Conservation (phyloP, 2,329 filamentous ascomycete species). For the Cladosporium oxysporum region DNA sequence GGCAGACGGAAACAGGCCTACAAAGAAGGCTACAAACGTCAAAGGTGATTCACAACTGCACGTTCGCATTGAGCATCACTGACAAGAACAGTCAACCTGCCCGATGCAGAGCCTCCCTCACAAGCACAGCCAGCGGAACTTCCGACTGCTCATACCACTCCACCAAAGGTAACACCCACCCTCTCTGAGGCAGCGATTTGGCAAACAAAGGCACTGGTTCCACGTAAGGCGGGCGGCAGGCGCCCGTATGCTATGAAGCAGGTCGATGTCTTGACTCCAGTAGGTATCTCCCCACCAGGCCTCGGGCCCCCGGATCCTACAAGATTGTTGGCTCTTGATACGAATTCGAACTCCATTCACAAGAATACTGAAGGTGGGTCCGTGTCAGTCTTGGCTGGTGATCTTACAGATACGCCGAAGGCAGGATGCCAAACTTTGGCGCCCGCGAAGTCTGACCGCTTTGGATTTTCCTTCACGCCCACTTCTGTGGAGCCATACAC, state of each 20-base stretch:
- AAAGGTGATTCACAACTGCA: not conserved
- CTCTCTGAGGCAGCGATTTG: not conserved
- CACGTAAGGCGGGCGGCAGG: not conserved
- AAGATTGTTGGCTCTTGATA: not conserved
- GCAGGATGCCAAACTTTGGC: not conserved
- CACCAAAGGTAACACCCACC: not conserved
- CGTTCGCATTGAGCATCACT: not conserved
- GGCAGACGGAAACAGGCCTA: no score
- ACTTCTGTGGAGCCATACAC: not conserved
- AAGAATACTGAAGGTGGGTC: not conserved
- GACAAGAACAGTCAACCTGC: not conserved
- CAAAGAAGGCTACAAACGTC: not conserved
- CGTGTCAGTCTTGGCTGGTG: not conserved
- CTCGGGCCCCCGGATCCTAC: not conserved
- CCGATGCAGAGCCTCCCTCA: not conserved
- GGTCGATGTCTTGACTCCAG: not conserved
- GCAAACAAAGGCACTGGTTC: not conserved
- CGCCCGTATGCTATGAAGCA: conserved; percentile 8
- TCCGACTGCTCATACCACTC: not conserved
- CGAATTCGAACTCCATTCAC: not conserved
- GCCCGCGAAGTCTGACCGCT: not conserved
- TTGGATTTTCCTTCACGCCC: not conserved
- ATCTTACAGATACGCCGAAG: not conserved
- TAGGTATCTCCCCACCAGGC: not conserved
- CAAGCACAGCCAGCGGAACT: not conserved